Percentiles rank a stretch among this genome's conserved stretches.
phyloP scores from a whole-genome alignment of 352 stramenopile genomes.

The Phytophthora cryptogea region DNA sequence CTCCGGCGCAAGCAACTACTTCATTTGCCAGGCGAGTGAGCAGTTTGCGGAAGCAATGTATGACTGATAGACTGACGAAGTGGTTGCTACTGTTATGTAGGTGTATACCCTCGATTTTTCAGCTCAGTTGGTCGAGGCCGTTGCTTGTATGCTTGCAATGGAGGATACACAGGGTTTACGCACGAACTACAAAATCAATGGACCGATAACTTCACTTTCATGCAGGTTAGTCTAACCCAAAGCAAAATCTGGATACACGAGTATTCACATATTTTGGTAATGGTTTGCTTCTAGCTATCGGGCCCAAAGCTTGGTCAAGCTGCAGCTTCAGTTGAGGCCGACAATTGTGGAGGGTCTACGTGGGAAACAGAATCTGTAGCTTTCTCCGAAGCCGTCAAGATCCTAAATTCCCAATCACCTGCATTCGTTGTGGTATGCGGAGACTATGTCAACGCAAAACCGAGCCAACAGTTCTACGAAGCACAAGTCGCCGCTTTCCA shows the following conservation, averaged over 20 bases:
- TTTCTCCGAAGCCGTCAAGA: slow-evolving; percentile 53
- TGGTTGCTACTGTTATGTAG: slow-evolving; percentile 21
- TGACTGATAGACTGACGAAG: slow-evolving; percentile 8
- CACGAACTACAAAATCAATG: slow-evolving; percentile 83
- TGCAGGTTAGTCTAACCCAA: slow-evolving; percentile 43
- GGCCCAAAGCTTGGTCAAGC: slow-evolving; percentile 49
- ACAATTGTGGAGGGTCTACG: slow-evolving; percentile 44
- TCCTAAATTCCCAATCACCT: slow-evolving; percentile 54
- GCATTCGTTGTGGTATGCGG: slow-evolving; percentile 75
- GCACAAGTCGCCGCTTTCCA: slow-evolving; percentile 63
- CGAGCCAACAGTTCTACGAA: slow-evolving; percentile 42
- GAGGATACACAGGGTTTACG: slow-evolving; percentile 62
- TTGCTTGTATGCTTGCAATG: slow-evolving; percentile 60
- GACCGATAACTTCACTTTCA: slow-evolving; percentile 67
- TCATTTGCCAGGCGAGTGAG: slow-evolving; percentile 53
- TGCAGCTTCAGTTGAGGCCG: slow-evolving; percentile 35
- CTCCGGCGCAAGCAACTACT: slow-evolving; percentile 76
- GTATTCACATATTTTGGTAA: too few relatives aligned
- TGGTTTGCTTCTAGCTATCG: slow-evolving; percentile 42
- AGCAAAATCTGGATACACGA: too few relatives aligned
- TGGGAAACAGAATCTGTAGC: slow-evolving; percentile 46
- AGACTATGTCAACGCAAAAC: slow-evolving; percentile 53
- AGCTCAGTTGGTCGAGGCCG: slow-evolving; percentile 44
- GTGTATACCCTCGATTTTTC: slow-evolving; percentile 81
- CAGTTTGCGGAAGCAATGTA: background rate